Evolutionary conservation across 169 alveolate species (phyloP), one percentile per base, ranked within the genome.

Genomic region (Babesia bovis): DNA sequence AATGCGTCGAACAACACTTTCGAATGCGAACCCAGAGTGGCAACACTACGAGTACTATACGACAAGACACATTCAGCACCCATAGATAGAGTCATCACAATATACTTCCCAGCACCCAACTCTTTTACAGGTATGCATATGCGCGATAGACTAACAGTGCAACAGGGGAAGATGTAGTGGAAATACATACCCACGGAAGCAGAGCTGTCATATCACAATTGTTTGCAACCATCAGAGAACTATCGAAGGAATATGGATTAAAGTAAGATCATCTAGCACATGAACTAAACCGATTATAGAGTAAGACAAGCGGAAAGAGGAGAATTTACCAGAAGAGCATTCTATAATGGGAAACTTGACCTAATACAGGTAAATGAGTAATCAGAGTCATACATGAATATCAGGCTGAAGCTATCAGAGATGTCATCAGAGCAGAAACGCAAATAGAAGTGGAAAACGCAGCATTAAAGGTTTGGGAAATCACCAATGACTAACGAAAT

Each of bases 151-250:
- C 26, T 35, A 13, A 67, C 52, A 19, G 25, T 25, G 9, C 2
- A 6, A 15, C 65, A 78, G 93, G 93, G n/a, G 93, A 87, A 26
- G 93, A 87, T n/a, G 85, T 83, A 0, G 89, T 87, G n/a, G 93
- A 87, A 38, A 67, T 87, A 7, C 90, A 87, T 38, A 83, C 91
- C 17, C 93, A 87, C 68, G 93, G 93, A 7, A 83, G 85, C 66
- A 74, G 70, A 17, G 79, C 83, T 17, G 67, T 87, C 26, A 72
- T 87, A 6, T 49, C 69, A 12, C 89, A 83, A 57, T 72, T 87
- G 25, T 78, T 87, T 52, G 74, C 25, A 50, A 41, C 71, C 42
- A 58, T 66, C 21, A 40, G 87, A 49, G 41, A 82, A 28, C 41
- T 78, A 45, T 13, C 85, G 50, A 42, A 36, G 17, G 5, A n/a